Evolutionary conservation across 495 filamentous ascomycete species (phyloP).

Genomic region (Aspergillus baeticus): DNA sequence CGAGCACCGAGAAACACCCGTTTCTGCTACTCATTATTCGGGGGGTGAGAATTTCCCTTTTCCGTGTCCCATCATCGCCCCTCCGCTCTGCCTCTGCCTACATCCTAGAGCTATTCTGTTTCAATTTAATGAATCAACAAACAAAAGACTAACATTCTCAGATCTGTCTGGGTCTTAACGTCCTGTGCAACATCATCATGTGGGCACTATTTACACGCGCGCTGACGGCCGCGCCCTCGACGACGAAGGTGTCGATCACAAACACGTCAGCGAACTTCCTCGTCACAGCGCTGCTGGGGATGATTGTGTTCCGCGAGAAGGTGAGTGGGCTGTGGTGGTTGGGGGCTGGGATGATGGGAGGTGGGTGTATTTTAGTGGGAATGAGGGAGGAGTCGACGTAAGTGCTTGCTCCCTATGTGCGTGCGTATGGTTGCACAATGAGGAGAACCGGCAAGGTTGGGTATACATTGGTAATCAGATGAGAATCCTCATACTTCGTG

Average conservation of each 20-base stretch:
- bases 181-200: conserved; percentile 90
- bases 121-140: background rate
- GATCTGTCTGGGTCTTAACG: conserved; percentile 85
- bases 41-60: conserved; percentile 54
- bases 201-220: conserved; percentile 86
- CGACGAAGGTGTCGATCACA: conserved; percentile 86
- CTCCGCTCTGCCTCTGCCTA: too few species aligned
- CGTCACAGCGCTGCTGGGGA: conserved; percentile 81
- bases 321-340: conserved; percentile 84
- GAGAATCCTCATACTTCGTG: too few species aligned
- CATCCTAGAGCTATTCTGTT: too few species aligned
- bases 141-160: conserved; percentile 25
- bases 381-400: conserved; percentile 53
- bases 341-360: conserved; percentile 80
- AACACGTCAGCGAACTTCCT: conserved; percentile 95
- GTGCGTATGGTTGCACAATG: background rate
- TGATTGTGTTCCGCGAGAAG: conserved; percentile 67
- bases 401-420: background rate
- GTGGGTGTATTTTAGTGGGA: conserved; percentile 88
- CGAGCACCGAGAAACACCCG: conserved; percentile 36
- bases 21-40: conserved; percentile 66
- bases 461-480: too few species aligned
- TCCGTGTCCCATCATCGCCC: too few species aligned
- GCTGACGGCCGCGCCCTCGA: conserved; percentile 76
- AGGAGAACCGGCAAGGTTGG: background rate